Evolutionary conservation across 306 rosid genomes (phyloP), one percentile per base, ranked within the genome.

Genomic region (Cicer bijugum): DNA sequence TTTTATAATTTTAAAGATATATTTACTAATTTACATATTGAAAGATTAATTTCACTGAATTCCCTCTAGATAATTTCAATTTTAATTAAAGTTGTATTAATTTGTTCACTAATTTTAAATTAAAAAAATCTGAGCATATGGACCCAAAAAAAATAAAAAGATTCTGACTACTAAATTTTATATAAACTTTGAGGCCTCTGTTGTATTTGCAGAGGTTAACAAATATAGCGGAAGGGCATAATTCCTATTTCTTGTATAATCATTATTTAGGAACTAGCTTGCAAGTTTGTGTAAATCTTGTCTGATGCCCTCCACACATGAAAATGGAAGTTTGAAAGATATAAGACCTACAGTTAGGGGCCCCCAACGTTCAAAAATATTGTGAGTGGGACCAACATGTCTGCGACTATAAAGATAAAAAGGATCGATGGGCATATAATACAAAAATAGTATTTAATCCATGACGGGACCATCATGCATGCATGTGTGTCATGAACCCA

Each of bases 281-380:
- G 9, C n/a, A 64, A 75, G 73, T 75, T 81, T 40, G 80, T 74
- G 69, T 38, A 12, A 73, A 19, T 68, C 16, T 52, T 77, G 80
- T 75, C 75, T 37, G 11, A 14, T 15, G 12, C 19, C 19, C 3
- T 2, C 12, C 8, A 28, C 14, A 63, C 7, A 16, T 43, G 38
- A 17, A 64, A 17, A 67, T 35, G 71, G 56, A n/a, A 66, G 33
- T 12, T 47, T 15, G 12, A 59, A 15, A 11, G 2, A 8, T 9
- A 51, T 37, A 12, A 17, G 14, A 4, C 12, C 8, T 63, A 14
- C 52, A 51, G 65, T 62, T 69, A 17, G 39, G 78, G 76, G 75
- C 76, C 80, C 68, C 86, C 79, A 85, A 85, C 89, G 88, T 85
- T 88, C 80, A 53, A 74, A 88, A 69, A 78, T 7, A 1, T 23